phyloP scores from a whole-genome alignment of 2,329 filamentous ascomycete genomes.

The Hypoxylon sp. region DNA sequence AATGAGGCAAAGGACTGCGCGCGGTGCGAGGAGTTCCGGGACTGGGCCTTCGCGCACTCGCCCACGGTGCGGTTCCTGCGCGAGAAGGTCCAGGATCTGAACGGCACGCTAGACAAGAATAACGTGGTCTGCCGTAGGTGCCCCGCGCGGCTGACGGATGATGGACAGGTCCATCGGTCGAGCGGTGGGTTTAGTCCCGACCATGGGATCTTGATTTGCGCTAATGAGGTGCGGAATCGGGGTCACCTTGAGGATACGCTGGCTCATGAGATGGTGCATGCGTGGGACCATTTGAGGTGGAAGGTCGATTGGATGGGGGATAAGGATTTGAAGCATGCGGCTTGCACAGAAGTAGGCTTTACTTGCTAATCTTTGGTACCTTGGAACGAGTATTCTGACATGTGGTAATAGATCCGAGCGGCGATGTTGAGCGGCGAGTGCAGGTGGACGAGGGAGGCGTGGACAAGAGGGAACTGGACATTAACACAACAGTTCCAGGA shows the following conservation, averaged over 20 bases:
- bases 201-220: conserved; percentile 91
- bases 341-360: conserved; percentile 85
- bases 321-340: conserved; percentile 86
- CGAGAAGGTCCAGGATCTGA: conserved; percentile 83
- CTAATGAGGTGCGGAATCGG: conserved; percentile 86
- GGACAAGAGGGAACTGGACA: conserved; percentile 86
- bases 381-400: conserved; percentile 14
- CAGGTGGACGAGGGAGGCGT: conserved; percentile 88
- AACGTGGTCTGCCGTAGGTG: conserved; percentile 91
- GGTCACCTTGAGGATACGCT: conserved; percentile 93
- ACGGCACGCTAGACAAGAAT: conserved; percentile 78
- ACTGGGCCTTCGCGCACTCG: conserved; percentile 87
- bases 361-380: neutral
- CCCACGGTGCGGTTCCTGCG: conserved; percentile 90
- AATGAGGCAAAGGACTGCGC: conserved; percentile 85
- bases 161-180: conserved; percentile 74
- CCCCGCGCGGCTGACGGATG: conserved; percentile 68
- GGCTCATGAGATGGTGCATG: conserved; percentile 98
- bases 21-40: conserved; percentile 84
- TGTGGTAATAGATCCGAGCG: conserved; percentile 80
- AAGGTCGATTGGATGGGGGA: conserved; percentile 85
- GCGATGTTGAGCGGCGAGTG: conserved; percentile 95
- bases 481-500: conserved; percentile 94
- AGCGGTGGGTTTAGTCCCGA: conserved; percentile 88
- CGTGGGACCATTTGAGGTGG: conserved; percentile 92